Evolutionary conservation across 1,284 basidiomycete species (phyloP), one percentile per base, ranked within the genome.

Genomic region (Tremellales sp.): DNA sequence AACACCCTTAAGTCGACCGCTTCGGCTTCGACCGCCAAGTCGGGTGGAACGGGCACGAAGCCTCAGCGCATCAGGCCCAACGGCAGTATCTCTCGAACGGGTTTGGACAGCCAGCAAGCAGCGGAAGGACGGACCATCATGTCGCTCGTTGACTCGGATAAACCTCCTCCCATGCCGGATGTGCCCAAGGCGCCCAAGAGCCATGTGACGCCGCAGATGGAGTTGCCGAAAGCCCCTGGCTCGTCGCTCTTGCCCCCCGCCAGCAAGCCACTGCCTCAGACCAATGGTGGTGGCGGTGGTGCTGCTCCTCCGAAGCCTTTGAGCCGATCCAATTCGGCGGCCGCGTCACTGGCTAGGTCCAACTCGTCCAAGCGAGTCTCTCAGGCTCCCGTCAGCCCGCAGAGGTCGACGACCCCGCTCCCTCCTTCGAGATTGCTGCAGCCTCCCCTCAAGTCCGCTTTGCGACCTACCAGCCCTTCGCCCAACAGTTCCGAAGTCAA

Each of bases 381-480:
- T 21, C 29, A 37, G 15, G 15, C 40, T n/a, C 41, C 51, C 4
- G 15, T 17, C 4, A 36, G 33, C 13, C 39, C 39, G 6, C 19
- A 31, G 35, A 36, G 54, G 22, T 43, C 51, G n/a, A 61, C 60
- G 2, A 56, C 60, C 12, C 67, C 71, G 24, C 57, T 73, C 8
- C 70, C 73, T 1, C 70, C 70, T 3, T 52, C 46, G 56, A 58
- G 54, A 53, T 63, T 54, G 33, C 56, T 58, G n/a, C 60, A 60
- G 22, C 72, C 73, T 13, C 72, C 73, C 1, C 58, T 72, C 17
- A 75, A 73, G 51, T 73, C 72, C 7, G 69, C 73, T 15, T 58
- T 73, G 40, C 60, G 73, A 35, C 63, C 73, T 2, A 57, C 64
- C 3, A 64, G 57, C 27, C 70, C 70, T n/a, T 11, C 45, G 2